Evolutionary conservation across 306 rosid species (phyloP), one percentile per base, ranked within the genome.

Genomic region (Herpetospermum pedunculosum): DNA sequence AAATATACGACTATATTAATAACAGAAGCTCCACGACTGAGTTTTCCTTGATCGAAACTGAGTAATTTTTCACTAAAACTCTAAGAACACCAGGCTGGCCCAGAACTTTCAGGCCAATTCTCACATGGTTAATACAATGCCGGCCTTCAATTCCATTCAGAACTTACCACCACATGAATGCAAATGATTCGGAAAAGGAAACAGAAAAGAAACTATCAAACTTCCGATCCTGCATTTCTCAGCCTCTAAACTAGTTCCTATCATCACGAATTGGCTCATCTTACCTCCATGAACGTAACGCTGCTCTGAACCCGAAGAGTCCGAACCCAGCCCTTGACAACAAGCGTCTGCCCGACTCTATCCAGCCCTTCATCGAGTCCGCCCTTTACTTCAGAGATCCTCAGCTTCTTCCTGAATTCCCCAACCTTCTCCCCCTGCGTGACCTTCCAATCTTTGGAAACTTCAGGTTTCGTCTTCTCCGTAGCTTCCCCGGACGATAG

Each of bases 261-360:
- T 2, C 38, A 9, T 70, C 58, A 70, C 21, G 29, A 34, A 60
- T 19, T 49, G 48, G 32, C 2, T 49, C 30, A 21, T 26, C 34
- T 30, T 72, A 91, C 98, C 96, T 93, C 98, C 21, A 90, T 68
- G 86, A 93, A 93, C 29, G 92, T 87, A 62, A 91, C 88, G 48
- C 85, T 89, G 50, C 96, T 89, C 81, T 93, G 97, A 75, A 79
- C 68, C 30, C 98, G 86, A 74, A 93, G 84, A 14, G 97, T 93
- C 32, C 97, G 92, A 44, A 93, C 98, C 98, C 97, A 91, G 13
- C 98, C 96, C 25, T 55, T 76, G 12, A 91, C 81, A 41, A 85
- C 79, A 18, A 91, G 76, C 52, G 78, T 80, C 76, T 83, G 87
- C 16, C 96, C 97, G 65, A 90, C 48, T 49, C 82, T 72, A 32